Conservation (phyloP, 495 filamentous ascomycete species). For the Hypoxylon lienhwacheense region DNA sequence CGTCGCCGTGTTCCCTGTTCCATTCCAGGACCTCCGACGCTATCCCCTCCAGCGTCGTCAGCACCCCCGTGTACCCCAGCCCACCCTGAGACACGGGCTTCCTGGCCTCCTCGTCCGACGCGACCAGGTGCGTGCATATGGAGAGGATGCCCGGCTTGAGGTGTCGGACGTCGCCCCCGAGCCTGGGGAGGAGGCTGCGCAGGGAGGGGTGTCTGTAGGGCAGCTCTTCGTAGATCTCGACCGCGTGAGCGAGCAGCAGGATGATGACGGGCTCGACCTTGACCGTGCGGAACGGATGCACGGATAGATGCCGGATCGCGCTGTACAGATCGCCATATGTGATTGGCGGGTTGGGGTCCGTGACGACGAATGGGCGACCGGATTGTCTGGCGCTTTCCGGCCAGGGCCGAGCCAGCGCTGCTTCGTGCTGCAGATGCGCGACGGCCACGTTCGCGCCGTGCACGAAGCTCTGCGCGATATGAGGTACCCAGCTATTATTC, state of each 20-base stretch:
- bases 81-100: slow-evolving; percentile 51
- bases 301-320: slow-evolving; percentile 35
- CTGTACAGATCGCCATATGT: slow-evolving; percentile 38
- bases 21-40: slow-evolving; percentile 56
- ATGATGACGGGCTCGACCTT: slow-evolving; percentile 48
- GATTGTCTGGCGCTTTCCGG: slow-evolving; percentile 38
- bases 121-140: slow-evolving; percentile 56
- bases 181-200: slow-evolving; percentile 46
- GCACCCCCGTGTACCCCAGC: slow-evolving; percentile 53
- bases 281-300: slow-evolving; percentile 39
- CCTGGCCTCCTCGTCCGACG: slow-evolving; percentile 49
- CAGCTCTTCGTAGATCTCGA: slow-evolving; percentile 55
- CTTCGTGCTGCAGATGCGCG: slow-evolving; percentile 62
- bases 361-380: slow-evolving; percentile 47
- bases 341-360: slow-evolving; percentile 48
- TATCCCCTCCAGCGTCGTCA: slow-evolving; percentile 60
- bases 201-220: slow-evolving; percentile 45
- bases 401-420: slow-evolving; percentile 34
- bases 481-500: slow-evolving; percentile 49
- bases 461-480: slow-evolving; percentile 58
- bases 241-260: slow-evolving; percentile 49
- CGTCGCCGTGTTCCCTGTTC: slow-evolving; percentile 46
- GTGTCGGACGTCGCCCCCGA: slow-evolving; percentile 50
- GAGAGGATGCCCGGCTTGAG: slow-evolving; percentile 58
- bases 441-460: slow-evolving; percentile 61